phyloP scores from a whole-genome alignment of 163 green algal species.

The Scenedesmus sp. region DNA sequence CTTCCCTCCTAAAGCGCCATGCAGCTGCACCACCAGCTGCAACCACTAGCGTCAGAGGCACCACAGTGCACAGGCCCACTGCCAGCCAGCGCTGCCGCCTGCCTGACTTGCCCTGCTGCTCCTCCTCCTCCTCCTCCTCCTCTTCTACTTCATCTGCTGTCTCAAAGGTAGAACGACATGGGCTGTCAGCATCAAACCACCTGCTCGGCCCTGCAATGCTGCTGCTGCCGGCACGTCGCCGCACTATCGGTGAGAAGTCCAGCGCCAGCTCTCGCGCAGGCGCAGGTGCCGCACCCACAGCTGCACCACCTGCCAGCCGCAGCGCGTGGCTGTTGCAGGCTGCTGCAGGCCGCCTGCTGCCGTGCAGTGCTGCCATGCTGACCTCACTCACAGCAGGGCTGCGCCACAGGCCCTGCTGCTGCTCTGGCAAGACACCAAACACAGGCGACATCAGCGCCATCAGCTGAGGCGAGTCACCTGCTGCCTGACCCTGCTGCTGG shows the following conservation, averaged over 20 bases:
- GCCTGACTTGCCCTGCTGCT: background rate
- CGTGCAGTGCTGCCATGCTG: background rate
- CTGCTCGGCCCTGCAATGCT: background rate
- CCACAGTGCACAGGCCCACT: background rate
- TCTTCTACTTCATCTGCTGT: background rate
- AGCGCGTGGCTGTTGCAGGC: background rate
- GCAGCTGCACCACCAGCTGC: slow-evolving; percentile 23
- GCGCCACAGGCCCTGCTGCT: slow-evolving; percentile 20
- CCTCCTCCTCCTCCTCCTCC: background rate
- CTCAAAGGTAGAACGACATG: background rate
- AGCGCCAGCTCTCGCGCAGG: background rate
- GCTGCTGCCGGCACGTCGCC: background rate
- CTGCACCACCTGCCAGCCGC: background rate
- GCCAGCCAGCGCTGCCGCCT: background rate
- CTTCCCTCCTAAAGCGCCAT: slow-evolving; percentile 12
- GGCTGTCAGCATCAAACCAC: background rate
- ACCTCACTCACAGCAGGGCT: background rate
- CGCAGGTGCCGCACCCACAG: background rate
- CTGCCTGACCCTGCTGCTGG: background rate
- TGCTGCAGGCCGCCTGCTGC: background rate
- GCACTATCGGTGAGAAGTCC: background rate
- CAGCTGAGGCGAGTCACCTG: background rate
- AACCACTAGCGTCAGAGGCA: background rate
- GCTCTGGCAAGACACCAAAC: background rate
- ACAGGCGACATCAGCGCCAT: slow-evolving; percentile 17